A percentile compares a stretch with the other conserved stretches of the same genome.
phyloP scores from a whole-genome alignment of 352 stramenopile genomes.

The Phytopythium cucurbitacearum region DNA sequence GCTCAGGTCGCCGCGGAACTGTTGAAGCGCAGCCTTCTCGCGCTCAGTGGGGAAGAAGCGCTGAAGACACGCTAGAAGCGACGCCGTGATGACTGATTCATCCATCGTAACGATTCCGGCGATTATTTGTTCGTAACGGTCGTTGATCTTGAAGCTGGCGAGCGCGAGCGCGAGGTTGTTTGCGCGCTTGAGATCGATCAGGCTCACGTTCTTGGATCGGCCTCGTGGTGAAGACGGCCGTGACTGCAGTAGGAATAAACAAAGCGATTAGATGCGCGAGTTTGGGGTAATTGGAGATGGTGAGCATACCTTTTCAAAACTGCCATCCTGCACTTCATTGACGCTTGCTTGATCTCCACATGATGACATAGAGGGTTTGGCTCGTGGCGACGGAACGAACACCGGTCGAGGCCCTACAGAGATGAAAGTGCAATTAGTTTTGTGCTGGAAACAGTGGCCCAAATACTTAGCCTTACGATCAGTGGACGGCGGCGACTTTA shows the following conservation, averaged over 20 bases:
- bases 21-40: slow-evolving; percentile 38
- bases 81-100: slow-evolving; percentile 46
- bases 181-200: slow-evolving; percentile 75
- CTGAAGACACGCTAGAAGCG: slow-evolving; percentile 66
- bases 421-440: slow-evolving; percentile 3
- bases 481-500: slow-evolving; percentile 27
- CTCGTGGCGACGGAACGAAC: slow-evolving; percentile 49
- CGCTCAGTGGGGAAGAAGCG: slow-evolving; percentile 73
- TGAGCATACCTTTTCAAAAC: slow-evolving; percentile 58
- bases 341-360: not conserved
- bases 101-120: slow-evolving; percentile 57
- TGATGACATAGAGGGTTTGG: slow-evolving; percentile 1
- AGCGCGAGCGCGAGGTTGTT: slow-evolving; percentile 77
- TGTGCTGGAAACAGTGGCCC: not conserved
- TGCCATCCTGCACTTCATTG: slow-evolving; percentile 3
- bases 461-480: slow-evolving; percentile 31
- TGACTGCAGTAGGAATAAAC: slow-evolving; percentile 24
- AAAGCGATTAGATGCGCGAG: not conserved
- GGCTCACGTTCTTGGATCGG: slow-evolving; percentile 67
- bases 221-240: slow-evolving; percentile 64
- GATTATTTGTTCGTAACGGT: slow-evolving; percentile 61
- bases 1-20: slow-evolving; percentile 35
- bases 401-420: slow-evolving; percentile 37
- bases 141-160: slow-evolving; percentile 73
- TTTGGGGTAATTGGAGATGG: no score